Conservation (phyloP, 2,329 filamentous ascomycete species). For the Berkeleyomyces basicola region DNA sequence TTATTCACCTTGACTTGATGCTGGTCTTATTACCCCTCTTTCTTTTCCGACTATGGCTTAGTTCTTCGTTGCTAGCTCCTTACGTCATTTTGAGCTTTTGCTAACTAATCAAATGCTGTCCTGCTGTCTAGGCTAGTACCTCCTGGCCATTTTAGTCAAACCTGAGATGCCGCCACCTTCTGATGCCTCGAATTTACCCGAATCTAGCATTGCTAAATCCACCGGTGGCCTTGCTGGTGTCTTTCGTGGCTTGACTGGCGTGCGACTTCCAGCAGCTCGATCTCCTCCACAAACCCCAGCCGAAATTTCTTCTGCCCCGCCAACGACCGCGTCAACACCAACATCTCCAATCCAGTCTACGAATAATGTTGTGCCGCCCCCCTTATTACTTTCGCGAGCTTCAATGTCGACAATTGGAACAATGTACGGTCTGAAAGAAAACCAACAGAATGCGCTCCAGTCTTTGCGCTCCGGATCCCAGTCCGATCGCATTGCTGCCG, state of each 20-base stretch:
- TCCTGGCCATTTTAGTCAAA: slow-evolving; percentile 26
- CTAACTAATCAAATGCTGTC: slow-evolving; percentile 24
- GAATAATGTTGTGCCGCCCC: slow-evolving; percentile 5
- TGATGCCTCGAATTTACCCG: slow-evolving; percentile 38
- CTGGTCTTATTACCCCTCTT: neutral
- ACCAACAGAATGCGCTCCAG: slow-evolving; percentile 38
- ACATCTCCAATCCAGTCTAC: neutral
- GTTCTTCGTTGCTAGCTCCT: neutral
- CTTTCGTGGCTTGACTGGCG: slow-evolving; percentile 43
- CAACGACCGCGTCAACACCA: slow-evolving; percentile 4
- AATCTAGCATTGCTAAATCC: slow-evolving; percentile 28
- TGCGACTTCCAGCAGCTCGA: slow-evolving; percentile 31
- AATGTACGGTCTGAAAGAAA: slow-evolving; percentile 30
- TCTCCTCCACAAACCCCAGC: slow-evolving; percentile 26
- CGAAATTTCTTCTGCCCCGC: slow-evolving; percentile 21
- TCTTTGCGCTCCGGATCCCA: slow-evolving; percentile 35
- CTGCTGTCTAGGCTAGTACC: slow-evolving; percentile 27
- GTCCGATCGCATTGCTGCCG: slow-evolving; percentile 39
- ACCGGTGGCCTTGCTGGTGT: slow-evolving; percentile 43
- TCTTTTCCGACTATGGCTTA: neutral
- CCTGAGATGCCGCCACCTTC: slow-evolving; percentile 37
- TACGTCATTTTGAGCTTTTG: slow-evolving; percentile 13
- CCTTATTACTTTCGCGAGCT: slow-evolving; percentile 12
- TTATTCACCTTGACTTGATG: neutral
- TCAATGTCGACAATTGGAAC: slow-evolving; percentile 18